Conservation (phyloP, 129 eudicot genomes). For the sunflower (Helianthus annuus) region DNA sequence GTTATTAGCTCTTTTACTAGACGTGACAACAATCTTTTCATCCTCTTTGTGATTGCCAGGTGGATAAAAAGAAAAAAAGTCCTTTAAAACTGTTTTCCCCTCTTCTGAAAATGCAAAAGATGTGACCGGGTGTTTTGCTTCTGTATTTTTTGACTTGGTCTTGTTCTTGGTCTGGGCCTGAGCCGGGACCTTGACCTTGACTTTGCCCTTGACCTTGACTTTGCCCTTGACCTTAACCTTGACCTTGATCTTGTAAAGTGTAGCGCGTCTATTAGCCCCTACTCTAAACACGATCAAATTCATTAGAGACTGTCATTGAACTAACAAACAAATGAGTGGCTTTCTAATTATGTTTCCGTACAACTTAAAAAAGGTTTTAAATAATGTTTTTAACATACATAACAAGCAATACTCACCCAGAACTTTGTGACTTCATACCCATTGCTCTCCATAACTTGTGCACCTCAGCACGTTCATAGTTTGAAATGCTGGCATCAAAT, state of each 20-base stretch:
- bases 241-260: not conserved
- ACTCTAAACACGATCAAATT: conserved; percentile 35
- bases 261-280: not conserved
- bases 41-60: conserved; percentile 51
- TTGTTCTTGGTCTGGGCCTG: not conserved
- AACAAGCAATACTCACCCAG: conserved; percentile 57
- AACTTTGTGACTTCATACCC: conserved; percentile 72
- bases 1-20: conserved; percentile 33
- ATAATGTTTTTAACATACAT: conserved; percentile 9
- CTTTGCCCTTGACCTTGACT: not conserved
- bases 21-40: conserved; percentile 38
- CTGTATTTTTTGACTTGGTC: not conserved
- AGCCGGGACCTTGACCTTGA: not conserved
- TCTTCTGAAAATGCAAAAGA: conserved; percentile 72
- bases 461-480: conserved; percentile 64
- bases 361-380: not conserved
- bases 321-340: not conserved
- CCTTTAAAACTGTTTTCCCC: conserved; percentile 55
- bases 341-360: not conserved
- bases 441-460: conserved; percentile 56
- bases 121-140: conserved; percentile 2
- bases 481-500: conserved; percentile 53
- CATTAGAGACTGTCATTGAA: conserved; percentile 12
- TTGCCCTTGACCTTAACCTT: not conserved
- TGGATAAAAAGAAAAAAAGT: conserved; percentile 67